Percentiles rank a stretch among this genome's conserved stretches.
phyloP scores from a whole-genome alignment of 768 basidiomycete genomes.

The Suillus subalutaceus region DNA sequence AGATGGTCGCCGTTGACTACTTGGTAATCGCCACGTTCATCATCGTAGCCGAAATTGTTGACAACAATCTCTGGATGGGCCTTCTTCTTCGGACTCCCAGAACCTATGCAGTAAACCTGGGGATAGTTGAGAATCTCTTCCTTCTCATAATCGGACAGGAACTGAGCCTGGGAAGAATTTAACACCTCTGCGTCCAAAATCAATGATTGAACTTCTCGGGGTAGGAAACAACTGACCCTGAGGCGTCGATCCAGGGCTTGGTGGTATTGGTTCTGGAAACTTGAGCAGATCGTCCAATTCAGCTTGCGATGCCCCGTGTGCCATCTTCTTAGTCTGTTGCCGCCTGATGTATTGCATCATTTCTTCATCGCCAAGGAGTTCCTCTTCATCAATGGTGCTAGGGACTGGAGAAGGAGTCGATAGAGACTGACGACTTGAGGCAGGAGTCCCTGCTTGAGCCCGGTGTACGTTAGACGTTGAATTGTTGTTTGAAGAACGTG shows the following conservation, averaged over 20 bases:
- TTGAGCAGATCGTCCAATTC: slow-evolving; percentile 86
- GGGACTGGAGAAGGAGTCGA: slow-evolving; percentile 87
- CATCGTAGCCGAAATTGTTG: slow-evolving; percentile 96
- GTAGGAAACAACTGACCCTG: slow-evolving; percentile 53
- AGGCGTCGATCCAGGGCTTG: slow-evolving; percentile 66
- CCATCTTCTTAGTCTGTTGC: slow-evolving; percentile 86
- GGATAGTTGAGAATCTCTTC: slow-evolving; percentile 91
- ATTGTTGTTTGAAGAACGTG: slow-evolving; percentile 53
- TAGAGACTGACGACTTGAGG: slow-evolving; percentile 72
- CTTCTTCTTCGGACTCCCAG: slow-evolving; percentile 79
- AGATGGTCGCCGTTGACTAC: slow-evolving; percentile 91
- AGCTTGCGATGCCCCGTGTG: slow-evolving; percentile 80
- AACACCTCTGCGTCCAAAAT: slow-evolving; percentile 53
- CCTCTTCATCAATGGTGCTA: slow-evolving; percentile 81
- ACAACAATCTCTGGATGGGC: slow-evolving; percentile 71
- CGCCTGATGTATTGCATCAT: slow-evolving; percentile 94
- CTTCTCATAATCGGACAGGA: slow-evolving; percentile 85
- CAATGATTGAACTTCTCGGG: slow-evolving; percentile 13
- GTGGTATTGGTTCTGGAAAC: slow-evolving; percentile 89
- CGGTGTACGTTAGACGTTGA: slow-evolving; percentile 50
- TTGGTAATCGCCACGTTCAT: slow-evolving; percentile 96
- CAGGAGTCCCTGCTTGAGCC: slow-evolving; percentile 60
- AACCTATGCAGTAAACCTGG: slow-evolving; percentile 80
- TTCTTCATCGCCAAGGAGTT: slow-evolving; percentile 90
- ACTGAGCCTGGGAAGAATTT: slow-evolving; percentile 64